A percentile compares a stretch with the other conserved stretches of the same genome.
Conservation (phyloP, 78 protist genomes). For the Paratrimastix pyriformis region DNA sequence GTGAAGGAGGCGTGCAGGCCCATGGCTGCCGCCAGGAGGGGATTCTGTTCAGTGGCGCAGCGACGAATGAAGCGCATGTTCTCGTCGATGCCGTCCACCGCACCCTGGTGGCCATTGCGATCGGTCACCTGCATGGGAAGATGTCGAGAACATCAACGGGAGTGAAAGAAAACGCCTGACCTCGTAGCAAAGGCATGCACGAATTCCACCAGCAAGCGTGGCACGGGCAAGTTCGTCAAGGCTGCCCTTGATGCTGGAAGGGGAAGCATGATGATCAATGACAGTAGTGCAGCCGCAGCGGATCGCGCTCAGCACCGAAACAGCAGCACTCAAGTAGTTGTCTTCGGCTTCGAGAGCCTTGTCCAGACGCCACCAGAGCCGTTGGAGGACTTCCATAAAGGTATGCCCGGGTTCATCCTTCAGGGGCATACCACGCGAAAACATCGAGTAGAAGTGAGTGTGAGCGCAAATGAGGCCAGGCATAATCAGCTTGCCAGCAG, state of each 20-base stretch:
- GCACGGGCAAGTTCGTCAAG: constrained; percentile 32
- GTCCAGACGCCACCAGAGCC: constrained; percentile 47
- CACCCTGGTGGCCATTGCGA: constrained; percentile 21
- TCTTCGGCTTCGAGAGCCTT: constrained; percentile 25
- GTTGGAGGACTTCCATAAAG: constrained; percentile 26
- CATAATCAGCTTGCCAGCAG: constrained; percentile 3
- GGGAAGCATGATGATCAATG: constrained; percentile 42
- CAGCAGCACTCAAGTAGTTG: constrained; percentile 12
- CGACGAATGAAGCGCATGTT: constrained; percentile 13
- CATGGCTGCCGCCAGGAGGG: neutral
- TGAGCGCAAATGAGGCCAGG: constrained; percentile 35
- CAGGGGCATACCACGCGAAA: constrained; percentile 33
- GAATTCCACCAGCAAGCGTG: constrained; percentile 14
- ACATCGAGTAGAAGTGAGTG: constrained; percentile 39
- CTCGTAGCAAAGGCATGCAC: constrained; percentile 28
- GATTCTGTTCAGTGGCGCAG: neutral
- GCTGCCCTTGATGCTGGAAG: constrained; percentile 7
- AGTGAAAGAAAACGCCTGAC: too few species aligned
- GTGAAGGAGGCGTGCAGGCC: constrained; percentile 40
- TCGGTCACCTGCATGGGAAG: too few species aligned
- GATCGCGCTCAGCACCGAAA: constrained; percentile 9
- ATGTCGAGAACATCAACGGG: too few species aligned
- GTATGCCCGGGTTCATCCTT: constrained; percentile 20
- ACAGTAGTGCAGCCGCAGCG: constrained; percentile 33
- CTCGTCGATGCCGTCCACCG: constrained; percentile 20